Base-by-base conservation (phyloP, 345 rosid genomes). In the Salix koriyanagi region DNA sequence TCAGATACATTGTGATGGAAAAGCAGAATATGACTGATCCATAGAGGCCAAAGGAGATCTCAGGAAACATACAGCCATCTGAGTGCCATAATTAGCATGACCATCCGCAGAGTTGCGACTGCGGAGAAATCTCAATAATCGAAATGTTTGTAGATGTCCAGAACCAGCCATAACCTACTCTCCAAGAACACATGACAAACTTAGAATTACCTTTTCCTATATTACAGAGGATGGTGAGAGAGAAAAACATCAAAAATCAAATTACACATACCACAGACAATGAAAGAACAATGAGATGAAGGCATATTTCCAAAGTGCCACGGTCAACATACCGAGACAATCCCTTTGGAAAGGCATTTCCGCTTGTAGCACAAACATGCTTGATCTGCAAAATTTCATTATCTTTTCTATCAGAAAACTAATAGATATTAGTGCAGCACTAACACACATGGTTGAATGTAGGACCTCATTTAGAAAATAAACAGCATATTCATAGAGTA, bases 91-190 rank as follows among this genome's bases (percentile, higher is more conserved):
- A 86, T 84, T 90, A 71, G 92, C 89, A 88, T 90, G 93, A 76
- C 98, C 98, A 84, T 95, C 99, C 21, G 87, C 86, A 42, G 92
- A 85, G 81, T 84, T 90, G 67, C 97, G 84, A 83, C 83, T 77
- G 61, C 93, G 93, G 68, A 95, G 94, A 86, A 91, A 95, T 80
- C 91, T 93, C 86, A 95, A 78, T 56, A 95, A 81, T 65, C 97
- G 90, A 81, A 95, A 89, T 58, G 91, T 88, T 81, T 91, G 89
- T 73, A 95, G 86, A 88, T 93, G 90, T 79, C 99, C 98, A 58
- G 98, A 91, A 76, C 98, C 99, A 77, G 98, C 97, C 99, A 95
- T 95, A 77, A 93, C 92, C 99, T 95, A 81, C 73, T 80, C 77
- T 75, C 54, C 58, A 50, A 36, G 74, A 77, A 34, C 69, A 73